Base-by-base conservation (phyloP, 768 basidiomycete species). In the Mycena amicta region DNA sequence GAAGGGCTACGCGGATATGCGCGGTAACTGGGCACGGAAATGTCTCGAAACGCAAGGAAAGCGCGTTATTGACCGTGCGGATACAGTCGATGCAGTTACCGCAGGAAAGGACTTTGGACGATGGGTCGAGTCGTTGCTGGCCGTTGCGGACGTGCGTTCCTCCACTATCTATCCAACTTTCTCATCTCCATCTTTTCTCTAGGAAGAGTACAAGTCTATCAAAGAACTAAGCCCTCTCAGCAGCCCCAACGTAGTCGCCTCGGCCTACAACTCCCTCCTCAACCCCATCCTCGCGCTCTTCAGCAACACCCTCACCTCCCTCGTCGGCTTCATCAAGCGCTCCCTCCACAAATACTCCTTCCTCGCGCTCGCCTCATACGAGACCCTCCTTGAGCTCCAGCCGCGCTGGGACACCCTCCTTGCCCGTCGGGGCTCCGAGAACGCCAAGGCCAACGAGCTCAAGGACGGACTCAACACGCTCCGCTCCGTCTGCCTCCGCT, bases 1-100 rank as follows among this genome's bases (percentile, higher is more conserved):
- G 71, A 80, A 80, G 55, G 92, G 92, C 1, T 93, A 90, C 60
- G 92, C 90, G 0, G 91, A 93, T 63, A 93, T 93, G 90, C 82
- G 92, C 26, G 90, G 91, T 12, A 79, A 76, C 13, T 93, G 92
- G 92, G 80, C 78, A 40, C 81, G 81, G 60, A 91, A 88, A 66
- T 89, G 90, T 53, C 70, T 93, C 22, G 92, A 93, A 66, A 77
- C 77, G 5, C 85, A 87, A 62, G 89, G 83, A 2, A 87, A 87
- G 64, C 77, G 89, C 8, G 76, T 88, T 8, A 75, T 92, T 1
- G 89, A 90, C 30, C 75, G 89, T 13, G 85, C 88, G 1, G 89
- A 91, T 56, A 87, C 81, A 0, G 75, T 86, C 6, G 88, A 90
- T 59, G 78, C 86, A 0, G 77, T 91, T 11, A 74, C 74, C 33